Conservation (phyloP, 177 flowering plant genomes). For the Vitis hybrid region DNA sequence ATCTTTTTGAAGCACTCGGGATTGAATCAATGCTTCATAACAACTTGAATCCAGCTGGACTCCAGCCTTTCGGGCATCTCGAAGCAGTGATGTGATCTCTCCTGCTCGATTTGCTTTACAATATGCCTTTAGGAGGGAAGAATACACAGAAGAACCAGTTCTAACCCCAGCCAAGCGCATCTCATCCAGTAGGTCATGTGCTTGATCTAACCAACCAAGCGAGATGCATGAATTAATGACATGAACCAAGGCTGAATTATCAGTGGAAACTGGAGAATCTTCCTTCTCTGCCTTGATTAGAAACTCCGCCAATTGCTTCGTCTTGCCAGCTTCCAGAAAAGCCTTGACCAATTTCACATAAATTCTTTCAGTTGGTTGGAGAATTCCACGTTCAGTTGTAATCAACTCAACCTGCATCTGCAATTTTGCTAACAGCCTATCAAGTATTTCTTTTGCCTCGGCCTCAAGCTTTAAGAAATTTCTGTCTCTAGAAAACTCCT, state of each 20-base stretch:
- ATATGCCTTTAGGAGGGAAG: conserved; percentile 82
- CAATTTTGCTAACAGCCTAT: conserved; percentile 45
- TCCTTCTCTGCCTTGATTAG: conserved; percentile 71
- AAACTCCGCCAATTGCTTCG: conserved; percentile 70
- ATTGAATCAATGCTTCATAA: conserved; percentile 71
- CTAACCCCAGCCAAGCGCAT: conserved; percentile 74
- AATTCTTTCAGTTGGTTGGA: conserved; percentile 74
- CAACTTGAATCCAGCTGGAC: conserved; percentile 80
- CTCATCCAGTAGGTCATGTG: conserved; percentile 91
- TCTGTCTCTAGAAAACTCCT: conserved; percentile 56
- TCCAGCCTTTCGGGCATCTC: conserved; percentile 88
- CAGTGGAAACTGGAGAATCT: conserved; percentile 61
- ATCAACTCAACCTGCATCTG: conserved; percentile 60
- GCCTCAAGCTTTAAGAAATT: conserved; percentile 50
- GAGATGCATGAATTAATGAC: conserved; percentile 82
- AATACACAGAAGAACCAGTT: conserved; percentile 64
- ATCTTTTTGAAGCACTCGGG: conserved; percentile 66
- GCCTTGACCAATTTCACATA: conserved; percentile 80
- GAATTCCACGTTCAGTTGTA: conserved; percentile 67
- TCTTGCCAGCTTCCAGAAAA: conserved; percentile 73
- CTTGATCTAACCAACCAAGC: conserved; percentile 82
- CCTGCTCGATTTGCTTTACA: conserved; percentile 53
- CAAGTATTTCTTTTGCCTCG: conserved; percentile 57
- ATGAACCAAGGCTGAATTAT: conserved; percentile 64
- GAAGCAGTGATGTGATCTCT: conserved; percentile 59